These are phyloP conservation scores for Neurospora sp. DNA, from an alignment of 495 filamentous ascomycete genomes.

Conservation along the genomic window DNA sequence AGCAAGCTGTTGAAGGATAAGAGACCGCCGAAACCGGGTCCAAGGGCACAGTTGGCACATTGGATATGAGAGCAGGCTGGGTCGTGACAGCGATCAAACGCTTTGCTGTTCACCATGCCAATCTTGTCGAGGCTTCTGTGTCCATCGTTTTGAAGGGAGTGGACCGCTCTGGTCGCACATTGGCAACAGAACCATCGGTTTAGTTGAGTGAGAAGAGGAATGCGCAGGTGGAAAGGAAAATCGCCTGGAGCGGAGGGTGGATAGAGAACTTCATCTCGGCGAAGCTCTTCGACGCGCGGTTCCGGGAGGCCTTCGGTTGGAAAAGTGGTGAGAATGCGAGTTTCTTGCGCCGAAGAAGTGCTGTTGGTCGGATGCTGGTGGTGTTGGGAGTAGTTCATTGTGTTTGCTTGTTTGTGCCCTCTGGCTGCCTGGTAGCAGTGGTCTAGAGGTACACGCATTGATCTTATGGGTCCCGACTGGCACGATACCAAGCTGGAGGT, in stretches of 20 bases:
- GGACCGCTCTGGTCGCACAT: conserved; percentile 6
- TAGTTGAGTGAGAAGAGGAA: conserved; percentile 3
- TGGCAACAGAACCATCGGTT: conserved; percentile 23
- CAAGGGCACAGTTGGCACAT: conserved; percentile 13
- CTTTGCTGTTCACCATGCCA: conserved; percentile 12
- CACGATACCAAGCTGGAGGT: neutral
- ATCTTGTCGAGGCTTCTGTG: conserved; percentile 11
- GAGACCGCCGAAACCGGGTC: neutral
- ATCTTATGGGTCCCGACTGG: neutral
- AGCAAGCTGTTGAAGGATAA: neutral
- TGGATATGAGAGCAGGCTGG: conserved; percentile 9
- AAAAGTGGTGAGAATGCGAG: conserved; percentile 15
- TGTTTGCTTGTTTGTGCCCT: neutral
- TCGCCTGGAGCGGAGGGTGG: neutral
- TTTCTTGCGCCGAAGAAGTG: conserved; percentile 1
- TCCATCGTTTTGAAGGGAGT: neutral
- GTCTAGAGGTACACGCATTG: neutral
- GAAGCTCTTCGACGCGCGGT: conserved; percentile 5
- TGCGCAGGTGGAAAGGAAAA: neutral
- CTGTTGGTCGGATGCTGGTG: neutral
- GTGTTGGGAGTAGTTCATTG: neutral
- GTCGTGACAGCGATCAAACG: neutral
- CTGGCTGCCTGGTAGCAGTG: neutral
- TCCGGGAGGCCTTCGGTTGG: conserved; percentile 15
- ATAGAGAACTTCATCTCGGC: neutral